Base-by-base conservation (phyloP, 768 basidiomycete species). In the Trametes cubensis region DNA sequence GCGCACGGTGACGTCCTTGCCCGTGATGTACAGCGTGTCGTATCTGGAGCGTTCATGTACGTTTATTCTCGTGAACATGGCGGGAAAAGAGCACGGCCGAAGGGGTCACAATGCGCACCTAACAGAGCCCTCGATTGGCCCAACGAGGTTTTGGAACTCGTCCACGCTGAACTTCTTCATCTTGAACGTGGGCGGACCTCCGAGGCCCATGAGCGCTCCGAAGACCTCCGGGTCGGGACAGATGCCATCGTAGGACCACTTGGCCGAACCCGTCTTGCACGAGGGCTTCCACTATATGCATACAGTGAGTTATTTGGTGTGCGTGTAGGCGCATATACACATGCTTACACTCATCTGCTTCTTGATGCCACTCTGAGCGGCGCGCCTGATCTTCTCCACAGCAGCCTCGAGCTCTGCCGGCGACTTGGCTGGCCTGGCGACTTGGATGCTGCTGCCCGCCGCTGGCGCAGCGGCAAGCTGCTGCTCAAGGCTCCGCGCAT, bases 241-340 rank as follows among this genome's bases (percentile, higher is more conserved):
- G 20, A 85, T 75, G 20, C 82, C 83, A 57, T 83, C 81, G 62
- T 84, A 84, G n/a, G 67, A 58, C 77, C 78, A 85, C 61, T 77
- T 82, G 21, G 84, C 78, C 6, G 70, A 61, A 17, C 80, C 78
- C 0, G 70, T 74, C 69, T 81, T 82, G 69, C 81, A 83, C 1
- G 79, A 76, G 2, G 80, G 76, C 65, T 78, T 81, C 83, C 83
- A 84, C 83, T 83, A 60, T n/a, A 47, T 25, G 62, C 30, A 30
- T 55, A 45, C 30, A 63, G 38, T 48, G n/a, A 50, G 54, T 46
- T 2, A 6, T 3, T 17, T 20, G 45, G 11, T 23, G 30, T 15
- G 41, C n/a, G 18, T 28, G 46, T 38, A 51, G 23, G 44, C 49
- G 30, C 23, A 18, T 6, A 57, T 2, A 47, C 17, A 21, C 18